phyloP scores from a whole-genome alignment of 2,329 filamentous ascomycete species.

The Pezicula neosporulosa region DNA sequence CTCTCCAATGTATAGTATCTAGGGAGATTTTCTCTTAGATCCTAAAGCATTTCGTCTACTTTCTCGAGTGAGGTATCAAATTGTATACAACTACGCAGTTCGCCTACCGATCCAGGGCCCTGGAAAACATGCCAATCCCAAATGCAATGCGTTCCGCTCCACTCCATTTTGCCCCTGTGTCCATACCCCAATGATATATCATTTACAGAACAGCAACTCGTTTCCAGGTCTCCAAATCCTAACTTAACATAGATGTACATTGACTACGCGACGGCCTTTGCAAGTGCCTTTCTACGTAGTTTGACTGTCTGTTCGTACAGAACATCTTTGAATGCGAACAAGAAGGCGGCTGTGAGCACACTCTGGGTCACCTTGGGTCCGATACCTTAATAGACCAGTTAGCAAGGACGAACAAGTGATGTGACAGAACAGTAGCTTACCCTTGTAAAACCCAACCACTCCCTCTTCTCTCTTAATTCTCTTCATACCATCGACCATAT shows the following conservation, averaged over 20 bases:
- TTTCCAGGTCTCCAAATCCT: background rate
- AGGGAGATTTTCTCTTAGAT: too few relatives aligned
- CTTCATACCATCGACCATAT: conserved; percentile 73
- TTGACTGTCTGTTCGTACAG: conserved; percentile 80
- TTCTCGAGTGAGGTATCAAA: too few relatives aligned
- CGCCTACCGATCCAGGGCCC: too few relatives aligned
- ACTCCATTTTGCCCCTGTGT: background rate
- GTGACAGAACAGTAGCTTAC: conserved; percentile 42
- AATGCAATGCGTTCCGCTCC: background rate
- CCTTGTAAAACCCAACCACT: conserved; percentile 89
- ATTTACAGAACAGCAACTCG: background rate
- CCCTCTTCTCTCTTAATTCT: conserved; percentile 85
- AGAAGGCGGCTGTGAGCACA: conserved; percentile 89
- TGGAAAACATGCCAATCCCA: background rate
- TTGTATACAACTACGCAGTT: too few relatives aligned
- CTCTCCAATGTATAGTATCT: too few relatives aligned
- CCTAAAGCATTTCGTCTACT: too few relatives aligned
- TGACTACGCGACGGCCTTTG: conserved; percentile 14
- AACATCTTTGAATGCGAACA: conserved; percentile 98
- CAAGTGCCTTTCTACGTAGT: conserved; percentile 43
- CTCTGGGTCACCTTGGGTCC: conserved; percentile 96
- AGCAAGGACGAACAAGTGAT: conserved; percentile 4
- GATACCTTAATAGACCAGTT: conserved; percentile 59
- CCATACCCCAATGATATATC: background rate
- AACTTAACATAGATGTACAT: too few relatives aligned